Base-by-base conservation (phyloP, 257 asterid genomes). In the Nicotiana undulata region DNA sequence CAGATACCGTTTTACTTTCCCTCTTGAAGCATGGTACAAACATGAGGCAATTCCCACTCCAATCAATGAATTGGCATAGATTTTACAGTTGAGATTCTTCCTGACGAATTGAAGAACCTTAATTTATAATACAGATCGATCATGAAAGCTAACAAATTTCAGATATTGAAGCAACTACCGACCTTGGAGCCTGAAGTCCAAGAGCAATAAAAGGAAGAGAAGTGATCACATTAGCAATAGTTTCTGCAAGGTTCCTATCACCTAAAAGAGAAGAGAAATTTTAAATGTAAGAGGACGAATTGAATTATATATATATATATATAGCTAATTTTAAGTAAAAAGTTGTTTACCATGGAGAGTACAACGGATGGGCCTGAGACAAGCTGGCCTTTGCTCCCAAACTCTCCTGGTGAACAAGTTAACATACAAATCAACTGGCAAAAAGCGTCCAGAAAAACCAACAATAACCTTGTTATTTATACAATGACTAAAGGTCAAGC, bases 11-110 rank as follows among this genome's bases (percentile, higher is more conserved):
- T 93, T 89, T 79, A 87, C 18, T 79, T 82, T 91, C 77, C 99
- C 99, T 80, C 95, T 90, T 1, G 98, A 93, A 75, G 91, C 84
- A 89, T 93, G 97, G 80, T 94, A 94, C 79, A 92, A 51, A 81
- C 94, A 91, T 52, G 98, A 96, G 24, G 97, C 90, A 82, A 96
- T 80, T 80, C 99, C 99, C 24, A 94, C 99, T 81, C 98, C 99
- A 24, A 94, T 88, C 82, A 94, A 90, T 13, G 97, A 91, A 88
- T 89, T 92, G 49, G 98, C 98, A 80, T 92, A 94, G 6, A 94
- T 82, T 87, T 88, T 90, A 85, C 94, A 92, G 68, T 86, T 91
- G 6, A 86, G 76, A 82, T 94, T 94, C 85, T 90, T 92, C 91
- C 98, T 91, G 90, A 75, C 68, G 60, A 81, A 28, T 28, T 28